Conservation (phyloP, 139 green algal species). For the Closterium sp. region DNA sequence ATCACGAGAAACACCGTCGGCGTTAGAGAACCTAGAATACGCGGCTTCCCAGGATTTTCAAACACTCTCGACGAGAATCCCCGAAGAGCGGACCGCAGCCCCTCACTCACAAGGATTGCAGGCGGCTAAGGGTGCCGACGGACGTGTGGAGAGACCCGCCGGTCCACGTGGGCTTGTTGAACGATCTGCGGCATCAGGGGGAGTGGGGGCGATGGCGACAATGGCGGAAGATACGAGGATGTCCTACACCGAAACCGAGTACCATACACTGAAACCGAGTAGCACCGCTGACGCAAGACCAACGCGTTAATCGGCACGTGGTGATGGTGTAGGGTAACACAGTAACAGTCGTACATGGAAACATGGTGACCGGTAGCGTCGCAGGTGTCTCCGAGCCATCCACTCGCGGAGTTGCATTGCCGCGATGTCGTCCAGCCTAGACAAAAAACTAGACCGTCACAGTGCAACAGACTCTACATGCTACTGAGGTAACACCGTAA, state of each 20-base stretch:
- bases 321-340: neutral
- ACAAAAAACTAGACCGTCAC: too few relatives aligned
- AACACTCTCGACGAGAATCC: neutral
- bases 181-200: neutral
- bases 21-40: too few relatives aligned
- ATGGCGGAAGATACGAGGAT: neutral
- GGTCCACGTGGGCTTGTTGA: neutral
- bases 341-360: neutral
- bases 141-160: neutral
- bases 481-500: too few relatives aligned
- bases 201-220: too few relatives aligned
- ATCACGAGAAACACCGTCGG: too few relatives aligned
- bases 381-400: neutral
- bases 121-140: neutral
- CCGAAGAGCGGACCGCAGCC: neutral
- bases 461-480: too few relatives aligned
- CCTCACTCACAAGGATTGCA: neutral
- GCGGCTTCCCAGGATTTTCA: neutral
- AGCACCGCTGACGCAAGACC: too few relatives aligned
- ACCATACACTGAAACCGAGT: too few relatives aligned
- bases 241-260: too few relatives aligned
- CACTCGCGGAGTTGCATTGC: neutral
- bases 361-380: neutral
- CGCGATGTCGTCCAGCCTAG: neutral
- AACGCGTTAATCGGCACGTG: too few relatives aligned